Evolutionary conservation across 768 basidiomycete genomes (phyloP).

Genomic region (Tremella yokohamensis): DNA sequence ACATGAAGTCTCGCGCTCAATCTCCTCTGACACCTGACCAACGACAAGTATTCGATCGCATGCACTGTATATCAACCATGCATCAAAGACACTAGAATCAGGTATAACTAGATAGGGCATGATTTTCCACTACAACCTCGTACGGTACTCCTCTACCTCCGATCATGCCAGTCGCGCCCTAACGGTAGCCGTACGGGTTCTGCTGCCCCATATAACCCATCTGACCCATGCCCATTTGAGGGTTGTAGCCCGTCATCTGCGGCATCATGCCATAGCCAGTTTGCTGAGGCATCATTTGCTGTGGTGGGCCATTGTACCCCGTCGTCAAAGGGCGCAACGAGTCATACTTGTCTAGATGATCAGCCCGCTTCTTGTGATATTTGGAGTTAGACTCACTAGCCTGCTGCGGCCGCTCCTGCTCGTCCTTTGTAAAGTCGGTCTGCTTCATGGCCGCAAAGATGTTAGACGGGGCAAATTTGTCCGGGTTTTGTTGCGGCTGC

Average conservation of each 20-base stretch:
- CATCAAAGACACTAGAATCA: too few species aligned
- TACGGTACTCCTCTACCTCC: background rate
- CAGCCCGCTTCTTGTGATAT: background rate
- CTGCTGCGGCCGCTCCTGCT: conserved; percentile 48
- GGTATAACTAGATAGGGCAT: background rate
- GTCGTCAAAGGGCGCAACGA: conserved; percentile 50
- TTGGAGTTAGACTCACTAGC: conserved; percentile 36
- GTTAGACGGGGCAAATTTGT: conserved; percentile 52
- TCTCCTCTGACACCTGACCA: too few species aligned
- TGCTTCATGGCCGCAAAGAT: conserved; percentile 55
- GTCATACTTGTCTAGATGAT: conserved; percentile 50
- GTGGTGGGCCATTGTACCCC: conserved; percentile 47
- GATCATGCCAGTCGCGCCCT: background rate
- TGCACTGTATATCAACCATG: too few species aligned
- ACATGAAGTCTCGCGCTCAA: too few species aligned
- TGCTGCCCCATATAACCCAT: conserved; percentile 16
- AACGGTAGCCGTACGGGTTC: conserved; percentile 10
- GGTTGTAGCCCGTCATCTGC: conserved; percentile 20
- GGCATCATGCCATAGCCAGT: conserved; percentile 45
- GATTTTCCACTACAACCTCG: conserved; percentile 8
- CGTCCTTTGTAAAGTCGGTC: conserved; percentile 46
- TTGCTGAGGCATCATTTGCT: conserved; percentile 37
- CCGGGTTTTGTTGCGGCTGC: conserved; percentile 23
- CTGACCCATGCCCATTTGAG: conserved; percentile 5
- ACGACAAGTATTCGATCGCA: too few species aligned